Base-by-base conservation (phyloP, 441 rosid genomes). In the Capsella rubella region DNA sequence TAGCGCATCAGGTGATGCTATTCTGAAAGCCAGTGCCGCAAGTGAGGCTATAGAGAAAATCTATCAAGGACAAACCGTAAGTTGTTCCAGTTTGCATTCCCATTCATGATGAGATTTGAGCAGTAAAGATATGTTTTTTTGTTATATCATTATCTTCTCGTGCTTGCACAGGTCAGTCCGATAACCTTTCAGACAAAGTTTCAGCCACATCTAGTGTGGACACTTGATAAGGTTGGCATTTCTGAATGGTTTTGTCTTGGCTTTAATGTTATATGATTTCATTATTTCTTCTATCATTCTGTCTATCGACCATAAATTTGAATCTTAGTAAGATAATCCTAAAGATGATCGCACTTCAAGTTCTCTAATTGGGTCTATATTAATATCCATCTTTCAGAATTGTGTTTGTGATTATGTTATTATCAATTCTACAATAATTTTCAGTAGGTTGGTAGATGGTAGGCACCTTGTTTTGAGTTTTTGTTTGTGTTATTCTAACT, bases 21-120 rank as follows among this genome's bases (percentile, higher is more conserved):
- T 93, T 82, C 64, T 96, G 84, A 96, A 93, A 84, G 93, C 97
- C 29, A 89, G 97, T 85, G 99, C 99, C 42, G 98, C 98, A 55
- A 91, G 85, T 75, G 98, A 96, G 82, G 99, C 98, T 52, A 87
- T 96, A 67, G 92, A 89, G 81, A 93, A 91, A 87, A 87, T 89
- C 62, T 96, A 91, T 75, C 95, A 86, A 65, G 97, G 99, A 60
- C 95, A 87, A 65, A 10, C 83, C 4, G 99, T 93, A 83, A 85
- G 95, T 64, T 12, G 28, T 11, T 8, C 8, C 64, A 6, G 54
- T 40, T 47, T 28, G n/a, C 50, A 18, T 42, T 55, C 53, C 35
- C 12, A 50, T 67, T 60, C 46, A n/a, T 42, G 43, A 21, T 63
- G 54, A 69, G 11, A 18, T n/a, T 60, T 46, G 39, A 59, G 52